Evolutionary conservation across 257 asterid genomes (phyloP), one percentile per base, ranked within the genome.

Genomic region (Oldenlandia corymbosa): DNA sequence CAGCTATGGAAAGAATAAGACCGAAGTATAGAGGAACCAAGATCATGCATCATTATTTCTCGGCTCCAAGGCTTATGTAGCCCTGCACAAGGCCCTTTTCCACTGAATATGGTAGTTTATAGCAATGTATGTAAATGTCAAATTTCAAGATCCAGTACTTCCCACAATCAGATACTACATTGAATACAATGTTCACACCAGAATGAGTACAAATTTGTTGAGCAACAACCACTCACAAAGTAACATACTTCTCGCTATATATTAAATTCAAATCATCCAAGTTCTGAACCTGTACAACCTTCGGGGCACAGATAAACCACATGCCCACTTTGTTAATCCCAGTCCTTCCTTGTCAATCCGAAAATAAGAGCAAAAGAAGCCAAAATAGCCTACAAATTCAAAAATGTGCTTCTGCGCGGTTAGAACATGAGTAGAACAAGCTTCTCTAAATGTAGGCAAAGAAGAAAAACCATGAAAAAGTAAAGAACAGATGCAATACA

Each of bases 351-450:
- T 31, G 83, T 83, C 71, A 83, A 71, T 59, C 98, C 96, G 24
- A 88, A 75, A 78, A 88, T 3, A 41, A 76, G 5, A 4, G 87
- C 95, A 53, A 91, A 52, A 4, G 90, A 56, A 34, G 86, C 85
- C 55, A 91, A 74, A 75, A 84, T 79, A 62, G 96, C 98, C 96
- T 91, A 77, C 52, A 47, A 59, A 64, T 26, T 65, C 18, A 28
- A 48, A 39, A 5, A 46, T 46, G 50, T 48, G 27, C 12, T n/a
- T n/a, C n/a, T n/a, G 16, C 11, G 23, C 14, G 17, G 20, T 31
- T 18, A 43, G n/a, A 26, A 11, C 36, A 5, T 13, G 11, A 1
- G 7, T 18, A 28, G 18, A 20, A 14, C 16, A 53, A 21, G 27
- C 54, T 10, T 39, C 43, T 18, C 13, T 37, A 7, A 18, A 7